phyloP scores from a whole-genome alignment of 345 rosid species.

The Aquilaria malaccensis region DNA sequence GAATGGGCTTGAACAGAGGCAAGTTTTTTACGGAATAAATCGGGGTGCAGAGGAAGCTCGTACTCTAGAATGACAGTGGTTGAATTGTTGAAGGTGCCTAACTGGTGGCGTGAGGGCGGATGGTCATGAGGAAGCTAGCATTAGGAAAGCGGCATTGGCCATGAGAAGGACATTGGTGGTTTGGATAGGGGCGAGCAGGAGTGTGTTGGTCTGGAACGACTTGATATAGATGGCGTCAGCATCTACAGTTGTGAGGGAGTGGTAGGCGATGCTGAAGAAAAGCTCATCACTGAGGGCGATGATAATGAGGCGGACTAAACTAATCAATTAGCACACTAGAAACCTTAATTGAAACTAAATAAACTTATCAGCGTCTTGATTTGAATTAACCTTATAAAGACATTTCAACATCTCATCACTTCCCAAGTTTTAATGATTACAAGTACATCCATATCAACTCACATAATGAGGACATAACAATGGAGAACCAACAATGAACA shows the following conservation, averaged over 20 bases:
- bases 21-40: conserved; percentile 22
- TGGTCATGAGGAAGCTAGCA: conserved; percentile 50
- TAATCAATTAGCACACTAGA: no score
- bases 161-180: conserved; percentile 38
- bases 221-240: conserved; percentile 33
- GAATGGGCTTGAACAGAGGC: conserved; percentile 35
- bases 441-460: no score
- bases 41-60: conserved; percentile 14
- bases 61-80: conserved; percentile 33
- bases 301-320: conserved; percentile 27
- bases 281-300: conserved; percentile 50
- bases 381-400: no score
- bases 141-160: conserved; percentile 28
- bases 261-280: conserved; percentile 50
- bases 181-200: conserved; percentile 40
- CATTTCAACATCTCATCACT: no score
- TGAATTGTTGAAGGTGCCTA: conserved; percentile 43
- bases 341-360: no score
- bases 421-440: no score
- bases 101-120: conserved; percentile 60
- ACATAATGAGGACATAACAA: no score
- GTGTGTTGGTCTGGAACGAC: conserved; percentile 31
- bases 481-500: no score
- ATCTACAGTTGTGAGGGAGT: conserved; percentile 36
- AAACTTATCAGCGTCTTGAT: no score